Percentiles rank a stretch among this genome's conserved stretches.
Evolutionary conservation across 2,329 filamentous ascomycete species (phyloP).

Genomic region (Fusarium sp.): DNA sequence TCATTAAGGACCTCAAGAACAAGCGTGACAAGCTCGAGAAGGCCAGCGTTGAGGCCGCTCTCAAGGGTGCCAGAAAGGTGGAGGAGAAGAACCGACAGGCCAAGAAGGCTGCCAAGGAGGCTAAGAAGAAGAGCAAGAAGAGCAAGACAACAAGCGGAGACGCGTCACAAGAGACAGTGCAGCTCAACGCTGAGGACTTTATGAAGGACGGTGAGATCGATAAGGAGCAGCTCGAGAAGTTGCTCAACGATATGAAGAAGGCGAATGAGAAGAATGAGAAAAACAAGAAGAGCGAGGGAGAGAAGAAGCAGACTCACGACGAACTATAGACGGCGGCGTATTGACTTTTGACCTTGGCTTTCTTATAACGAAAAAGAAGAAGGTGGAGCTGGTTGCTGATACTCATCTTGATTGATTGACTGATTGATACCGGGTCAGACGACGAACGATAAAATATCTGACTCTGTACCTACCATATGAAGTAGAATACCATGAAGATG

Average conservation of each 20-base stretch:
- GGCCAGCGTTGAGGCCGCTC: slow-evolving; percentile 73
- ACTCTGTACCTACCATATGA: slow-evolving; percentile 1
- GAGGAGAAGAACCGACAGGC: slow-evolving; percentile 58
- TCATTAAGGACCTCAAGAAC: slow-evolving; percentile 74
- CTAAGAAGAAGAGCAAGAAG: slow-evolving; percentile 55
- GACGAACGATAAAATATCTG: slow-evolving; percentile 35
- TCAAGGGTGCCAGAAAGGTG: slow-evolving; percentile 71
- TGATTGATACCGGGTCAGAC: slow-evolving; percentile 34
- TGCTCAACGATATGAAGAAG: slow-evolving; percentile 39
- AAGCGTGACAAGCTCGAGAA: slow-evolving; percentile 78
- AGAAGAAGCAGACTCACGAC: slow-evolving; percentile 45
- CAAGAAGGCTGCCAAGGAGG: slow-evolving; percentile 56
- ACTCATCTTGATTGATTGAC: slow-evolving; percentile 9
- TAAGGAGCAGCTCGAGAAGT: slow-evolving; percentile 42
- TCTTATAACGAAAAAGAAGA: slow-evolving; percentile 21
- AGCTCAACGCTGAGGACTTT: slow-evolving; percentile 60
- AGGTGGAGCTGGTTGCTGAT: slow-evolving; percentile 24
- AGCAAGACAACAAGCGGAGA: slow-evolving; percentile 50
- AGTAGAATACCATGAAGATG: slow-evolving; percentile 24
- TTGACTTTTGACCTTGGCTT: slow-evolving; percentile 20
- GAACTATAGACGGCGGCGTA: slow-evolving; percentile 46
- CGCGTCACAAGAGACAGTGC: slow-evolving; percentile 52
- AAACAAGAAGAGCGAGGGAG: slow-evolving; percentile 31
- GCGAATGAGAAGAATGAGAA: slow-evolving; percentile 26
- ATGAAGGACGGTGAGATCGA: slow-evolving; percentile 47